Evolutionary conservation across 441 rosid genomes (phyloP).

Genomic region (Populus hybrid): DNA sequence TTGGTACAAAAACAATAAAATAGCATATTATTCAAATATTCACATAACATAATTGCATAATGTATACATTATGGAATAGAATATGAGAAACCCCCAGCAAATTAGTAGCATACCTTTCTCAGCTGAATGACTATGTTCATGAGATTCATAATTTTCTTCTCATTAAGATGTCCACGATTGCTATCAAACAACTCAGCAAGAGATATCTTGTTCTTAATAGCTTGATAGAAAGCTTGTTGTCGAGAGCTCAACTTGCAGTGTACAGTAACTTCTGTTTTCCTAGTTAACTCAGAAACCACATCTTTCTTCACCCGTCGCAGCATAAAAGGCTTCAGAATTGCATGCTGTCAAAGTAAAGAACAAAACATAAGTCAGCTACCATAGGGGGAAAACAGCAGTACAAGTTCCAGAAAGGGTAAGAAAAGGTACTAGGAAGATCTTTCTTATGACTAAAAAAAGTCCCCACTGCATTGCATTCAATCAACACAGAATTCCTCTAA

Average conservation of each 20-base stretch:
- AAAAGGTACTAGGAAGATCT: neutral
- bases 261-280: slow-evolving; percentile 86
- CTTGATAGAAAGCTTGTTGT: slow-evolving; percentile 97
- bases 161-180: slow-evolving; percentile 88
- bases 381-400: slow-evolving; percentile 9
- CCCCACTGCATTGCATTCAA: neutral
- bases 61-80: neutral
- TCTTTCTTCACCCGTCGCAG: slow-evolving; percentile 95
- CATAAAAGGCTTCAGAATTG: slow-evolving; percentile 97
- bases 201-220: slow-evolving; percentile 96
- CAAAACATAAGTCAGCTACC: neutral
- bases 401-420: neutral
- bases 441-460: neutral
- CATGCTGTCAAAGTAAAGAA: slow-evolving; percentile 58
- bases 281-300: slow-evolving; percentile 91
- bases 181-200: slow-evolving; percentile 85
- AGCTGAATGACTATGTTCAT: slow-evolving; percentile 98
- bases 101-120: slow-evolving; percentile 64
- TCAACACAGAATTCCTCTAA: neutral
- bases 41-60: neutral
- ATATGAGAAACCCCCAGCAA: neutral
- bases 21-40: neutral
- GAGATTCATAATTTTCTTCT: slow-evolving; percentile 87
- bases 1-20: neutral
- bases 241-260: slow-evolving; percentile 98